Base-by-base conservation (phyloP, 371 early-diverging fungal genomes). In the Mycotypha africana region DNA sequence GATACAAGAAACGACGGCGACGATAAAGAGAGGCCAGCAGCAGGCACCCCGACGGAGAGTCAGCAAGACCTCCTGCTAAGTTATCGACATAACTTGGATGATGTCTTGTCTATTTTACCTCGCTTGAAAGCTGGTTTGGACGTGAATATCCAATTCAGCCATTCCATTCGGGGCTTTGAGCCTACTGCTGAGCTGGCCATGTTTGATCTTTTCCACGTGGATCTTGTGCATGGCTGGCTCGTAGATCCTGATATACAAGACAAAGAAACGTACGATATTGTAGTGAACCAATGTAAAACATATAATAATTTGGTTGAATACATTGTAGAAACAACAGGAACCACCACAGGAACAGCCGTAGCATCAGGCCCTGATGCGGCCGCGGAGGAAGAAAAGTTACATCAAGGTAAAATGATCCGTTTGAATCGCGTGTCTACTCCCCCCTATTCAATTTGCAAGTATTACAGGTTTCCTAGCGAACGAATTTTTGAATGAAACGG, bases 181-280 rank as follows among this genome's bases (percentile, higher is more conserved):
- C 51, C 82, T 0, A 86, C 89, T 0, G 76, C 85, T 6, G 84
- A 85, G 42, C 56, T 89, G 10, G 63, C 79, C 6, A 69, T 94
- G 47, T 94, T 95, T 64, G 84, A 86, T 46, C 62, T 88, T 9
- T 92, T 93, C 48, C 60, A 74, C 22, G 85, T 91, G 1, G 79
- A 81, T 30, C 65, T 93, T 12, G 88, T 90, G 16, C 95, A 94
- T 64, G 96, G 96, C 11, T 96, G 95, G 95, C 67, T 86, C 10
- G 86, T 79, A 16, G 89, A 89, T 50, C 86, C 89, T 2, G n/a
- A n/a, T n/a, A n/a, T n/a, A n/a, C 78, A 80, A 49, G 79, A 46
- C 42, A 39, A 7, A 43, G 75, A 81, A 20, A 78, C 82, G 10
- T 75, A 65, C 36, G 58, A 70, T 2, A 70, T 85, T 3, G 61